phyloP scores from a whole-genome alignment of 768 basidiomycete genomes.

The Psilocybe tampanensis region DNA sequence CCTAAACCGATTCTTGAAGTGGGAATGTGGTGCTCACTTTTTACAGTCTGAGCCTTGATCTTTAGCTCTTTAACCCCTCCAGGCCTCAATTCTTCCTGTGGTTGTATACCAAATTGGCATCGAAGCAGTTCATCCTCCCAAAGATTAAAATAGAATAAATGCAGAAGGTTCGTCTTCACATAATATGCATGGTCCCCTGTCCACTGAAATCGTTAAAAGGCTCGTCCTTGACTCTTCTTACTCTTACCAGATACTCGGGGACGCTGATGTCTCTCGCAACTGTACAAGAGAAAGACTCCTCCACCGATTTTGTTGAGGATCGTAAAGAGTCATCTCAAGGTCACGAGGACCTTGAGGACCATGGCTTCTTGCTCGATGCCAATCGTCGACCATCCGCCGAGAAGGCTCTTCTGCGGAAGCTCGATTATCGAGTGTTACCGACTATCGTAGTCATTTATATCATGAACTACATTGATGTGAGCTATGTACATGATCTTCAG shows the following conservation, averaged over 20 bases:
- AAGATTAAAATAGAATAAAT: not conserved
- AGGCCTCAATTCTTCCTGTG: not conserved
- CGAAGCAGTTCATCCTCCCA: not conserved
- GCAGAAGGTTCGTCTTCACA: not conserved
- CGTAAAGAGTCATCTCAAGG: not conserved
- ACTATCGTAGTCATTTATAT: constrained; percentile 60
- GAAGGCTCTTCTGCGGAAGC: constrained; percentile 49
- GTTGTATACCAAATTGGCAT: not conserved
- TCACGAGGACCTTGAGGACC: not conserved
- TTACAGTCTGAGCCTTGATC: not conserved
- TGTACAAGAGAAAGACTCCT: constrained; percentile 1
- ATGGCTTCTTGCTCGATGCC: constrained; percentile 1
- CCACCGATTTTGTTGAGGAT: not conserved
- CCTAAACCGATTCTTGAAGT: not conserved
- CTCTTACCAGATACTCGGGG: not conserved
- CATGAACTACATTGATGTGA: constrained; percentile 71
- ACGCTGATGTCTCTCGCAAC: not conserved
- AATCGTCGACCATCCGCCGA: constrained; percentile 26
- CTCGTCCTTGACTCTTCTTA: not conserved
- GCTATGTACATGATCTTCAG: not conserved
- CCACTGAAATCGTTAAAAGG: constrained; percentile 1
- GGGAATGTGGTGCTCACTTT: not conserved
- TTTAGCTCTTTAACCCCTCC: not conserved
- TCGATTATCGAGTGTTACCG: constrained; percentile 57
- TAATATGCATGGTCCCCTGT: not conserved